Conservation (phyloP, 2,329 filamentous ascomycete genomes). For the Thielaviopsis cerberus region DNA sequence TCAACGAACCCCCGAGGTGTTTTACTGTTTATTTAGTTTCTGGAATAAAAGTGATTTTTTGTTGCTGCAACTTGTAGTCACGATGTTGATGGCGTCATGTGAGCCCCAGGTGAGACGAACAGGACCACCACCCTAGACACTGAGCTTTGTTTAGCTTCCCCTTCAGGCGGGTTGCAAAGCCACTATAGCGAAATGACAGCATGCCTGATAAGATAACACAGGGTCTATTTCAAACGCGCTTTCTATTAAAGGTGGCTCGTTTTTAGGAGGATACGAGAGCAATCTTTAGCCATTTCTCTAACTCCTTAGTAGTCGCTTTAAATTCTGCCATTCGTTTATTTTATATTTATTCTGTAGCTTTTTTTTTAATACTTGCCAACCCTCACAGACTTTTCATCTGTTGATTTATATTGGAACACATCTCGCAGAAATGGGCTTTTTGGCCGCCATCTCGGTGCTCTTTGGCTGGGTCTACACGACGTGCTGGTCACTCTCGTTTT, state of each 20-base stretch:
- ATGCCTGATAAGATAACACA: too few species aligned
- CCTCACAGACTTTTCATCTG: too few species aligned
- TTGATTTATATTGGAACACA: not conserved
- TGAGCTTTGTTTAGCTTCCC: too few species aligned
- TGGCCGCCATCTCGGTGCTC: slow-evolving; percentile 30
- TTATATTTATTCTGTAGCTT: not conserved
- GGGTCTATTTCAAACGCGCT: too few species aligned
- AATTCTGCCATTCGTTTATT: not conserved
- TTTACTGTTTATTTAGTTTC: not conserved
- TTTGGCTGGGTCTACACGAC: slow-evolving; percentile 61
- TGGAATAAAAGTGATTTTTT: not conserved
- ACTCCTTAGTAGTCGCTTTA: not conserved
- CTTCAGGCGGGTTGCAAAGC: too few species aligned
- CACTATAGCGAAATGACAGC: too few species aligned
- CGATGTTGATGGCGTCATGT: too few species aligned
- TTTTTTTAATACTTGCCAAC: not conserved
- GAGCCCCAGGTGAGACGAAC: too few species aligned
- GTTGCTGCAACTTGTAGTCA: not conserved
- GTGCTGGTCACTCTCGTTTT: slow-evolving; percentile 78
- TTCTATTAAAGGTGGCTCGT: too few species aligned
- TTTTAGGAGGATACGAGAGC: too few species aligned
- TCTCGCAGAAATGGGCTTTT: slow-evolving; percentile 21
- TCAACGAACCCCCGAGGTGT: too few species aligned
- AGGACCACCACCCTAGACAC: too few species aligned
- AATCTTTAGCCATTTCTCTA: not conserved